phyloP scores from a whole-genome alignment of 1,284 basidiomycete species.

The Malassezia dermatis region DNA sequence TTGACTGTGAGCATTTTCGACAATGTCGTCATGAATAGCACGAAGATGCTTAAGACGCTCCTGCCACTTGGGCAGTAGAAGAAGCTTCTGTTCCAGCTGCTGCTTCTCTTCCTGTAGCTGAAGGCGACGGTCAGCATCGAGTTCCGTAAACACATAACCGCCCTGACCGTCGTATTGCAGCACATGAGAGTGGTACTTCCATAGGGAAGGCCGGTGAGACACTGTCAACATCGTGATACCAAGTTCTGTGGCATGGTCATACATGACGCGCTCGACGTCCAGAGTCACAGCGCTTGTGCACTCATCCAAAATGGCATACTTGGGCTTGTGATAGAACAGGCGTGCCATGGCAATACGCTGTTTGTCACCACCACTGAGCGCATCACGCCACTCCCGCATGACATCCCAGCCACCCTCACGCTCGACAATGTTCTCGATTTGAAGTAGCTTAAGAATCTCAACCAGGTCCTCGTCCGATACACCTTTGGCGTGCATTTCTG shows the following conservation, averaged over 20 bases:
- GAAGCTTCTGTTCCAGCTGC: constrained; percentile 45
- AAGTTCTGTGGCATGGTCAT: constrained; percentile 69
- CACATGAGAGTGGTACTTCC: constrained; percentile 85
- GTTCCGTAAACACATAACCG: constrained; percentile 63
- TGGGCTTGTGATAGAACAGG: constrained; percentile 87
- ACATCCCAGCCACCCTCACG: constrained; percentile 93
- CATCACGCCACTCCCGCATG: constrained; percentile 81
- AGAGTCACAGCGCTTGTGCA: constrained; percentile 87
- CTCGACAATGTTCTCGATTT: constrained; percentile 78
- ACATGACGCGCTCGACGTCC: constrained; percentile 87
- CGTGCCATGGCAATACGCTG: constrained; percentile 87
- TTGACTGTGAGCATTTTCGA: background rate
- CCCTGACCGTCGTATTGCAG: constrained; percentile 57
- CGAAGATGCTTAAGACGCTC: constrained; percentile 64
- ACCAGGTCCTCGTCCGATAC: constrained; percentile 62
- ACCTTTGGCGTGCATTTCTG: constrained; percentile 43
- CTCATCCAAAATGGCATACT: constrained; percentile 94
- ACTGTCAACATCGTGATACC: constrained; percentile 48
- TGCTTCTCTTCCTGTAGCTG: constrained; percentile 83
- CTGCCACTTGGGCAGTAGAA: constrained; percentile 64
- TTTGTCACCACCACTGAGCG: constrained; percentile 65
- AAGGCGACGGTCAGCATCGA: constrained; percentile 82
- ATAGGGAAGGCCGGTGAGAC: constrained; percentile 61
- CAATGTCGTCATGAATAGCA: constrained; percentile 16
- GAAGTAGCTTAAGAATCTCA: constrained; percentile 64